Evolutionary conservation across 2,329 filamentous ascomycete species (phyloP).

Genomic region (Zymoseptoria tritici): DNA sequence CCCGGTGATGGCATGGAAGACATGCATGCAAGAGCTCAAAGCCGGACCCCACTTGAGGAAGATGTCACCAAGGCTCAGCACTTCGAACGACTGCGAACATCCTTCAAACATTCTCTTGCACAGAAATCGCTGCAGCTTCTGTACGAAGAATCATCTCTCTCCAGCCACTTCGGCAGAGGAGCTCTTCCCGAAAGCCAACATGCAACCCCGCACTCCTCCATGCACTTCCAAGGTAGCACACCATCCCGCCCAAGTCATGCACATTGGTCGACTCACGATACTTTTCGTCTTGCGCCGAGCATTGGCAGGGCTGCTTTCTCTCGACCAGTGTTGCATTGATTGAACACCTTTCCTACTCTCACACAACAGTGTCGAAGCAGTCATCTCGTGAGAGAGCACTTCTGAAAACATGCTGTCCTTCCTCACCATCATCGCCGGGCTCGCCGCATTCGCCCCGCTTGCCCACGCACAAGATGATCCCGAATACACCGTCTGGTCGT

Average conservation of each 20-base stretch:
- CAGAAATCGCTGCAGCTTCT: too few relatives aligned
- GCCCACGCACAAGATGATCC: slow-evolving; percentile 12
- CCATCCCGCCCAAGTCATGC: too few relatives aligned
- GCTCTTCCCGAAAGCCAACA: neutral
- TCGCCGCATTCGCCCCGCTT: slow-evolving; percentile 14
- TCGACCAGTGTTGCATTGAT: too few relatives aligned
- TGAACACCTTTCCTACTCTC: neutral
- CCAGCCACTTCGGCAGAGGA: too few relatives aligned
- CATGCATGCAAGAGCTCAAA: neutral
- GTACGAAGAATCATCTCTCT: too few relatives aligned
- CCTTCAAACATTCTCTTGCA: too few relatives aligned
- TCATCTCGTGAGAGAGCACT: neutral
- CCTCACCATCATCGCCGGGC: slow-evolving; percentile 11
- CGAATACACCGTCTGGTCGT: slow-evolving; percentile 36
- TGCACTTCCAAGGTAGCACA: neutral
- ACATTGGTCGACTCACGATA: too few relatives aligned
- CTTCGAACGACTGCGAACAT: too few relatives aligned
- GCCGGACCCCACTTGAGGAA: neutral
- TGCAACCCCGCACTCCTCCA: neutral
- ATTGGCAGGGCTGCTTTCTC: neutral
- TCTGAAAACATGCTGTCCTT: slow-evolving; percentile 17
- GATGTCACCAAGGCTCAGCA: too few relatives aligned
- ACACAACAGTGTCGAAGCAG: neutral
- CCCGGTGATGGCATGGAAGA: neutral
- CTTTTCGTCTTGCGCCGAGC: neutral